Percentiles rank a stretch among this genome's conserved stretches.
These are phyloP conservation scores for Botryococcus braunii DNA, from an alignment of 163 green algal genomes.

Conservation along the genomic window DNA sequence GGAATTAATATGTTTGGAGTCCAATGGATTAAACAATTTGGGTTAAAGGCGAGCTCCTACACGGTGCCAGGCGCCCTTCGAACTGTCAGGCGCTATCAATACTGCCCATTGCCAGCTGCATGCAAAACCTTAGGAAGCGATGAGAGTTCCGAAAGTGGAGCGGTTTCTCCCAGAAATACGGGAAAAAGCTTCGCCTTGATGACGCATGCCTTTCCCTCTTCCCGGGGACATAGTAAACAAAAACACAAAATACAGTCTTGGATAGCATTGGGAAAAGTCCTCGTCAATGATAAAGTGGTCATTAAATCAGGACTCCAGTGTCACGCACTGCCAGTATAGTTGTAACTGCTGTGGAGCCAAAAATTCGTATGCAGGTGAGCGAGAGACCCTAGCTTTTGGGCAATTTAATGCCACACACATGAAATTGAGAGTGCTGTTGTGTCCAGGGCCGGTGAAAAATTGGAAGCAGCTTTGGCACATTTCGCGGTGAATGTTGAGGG, in stretches of 20 bases:
- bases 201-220: too few relatives aligned
- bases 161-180: too few relatives aligned
- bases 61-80: too few relatives aligned
- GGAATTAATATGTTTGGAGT: too few relatives aligned
- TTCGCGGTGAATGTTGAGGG: constrained; percentile 72
- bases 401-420: not conserved
- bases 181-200: too few relatives aligned
- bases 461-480: constrained; percentile 79
- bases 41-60: too few relatives aligned
- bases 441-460: constrained; percentile 77
- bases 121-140: too few relatives aligned
- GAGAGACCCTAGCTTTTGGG: not conserved
- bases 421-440: not conserved
- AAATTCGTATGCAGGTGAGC: constrained; percentile 35
- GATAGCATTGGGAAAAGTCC: constrained; percentile 82
- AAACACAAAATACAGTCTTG: constrained; percentile 85
- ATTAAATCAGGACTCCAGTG: constrained; percentile 63
- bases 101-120: too few relatives aligned
- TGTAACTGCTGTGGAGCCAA: constrained; percentile 52
- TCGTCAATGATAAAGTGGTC: constrained; percentile 57
- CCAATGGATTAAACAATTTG: too few relatives aligned
- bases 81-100: too few relatives aligned
- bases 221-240: too few relatives aligned
- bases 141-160: too few relatives aligned
- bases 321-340: constrained; percentile 29